These are phyloP conservation scores for Eucalyptus dawsonii DNA, from an alignment of 345 rosid species.

Conservation along the genomic window DNA sequence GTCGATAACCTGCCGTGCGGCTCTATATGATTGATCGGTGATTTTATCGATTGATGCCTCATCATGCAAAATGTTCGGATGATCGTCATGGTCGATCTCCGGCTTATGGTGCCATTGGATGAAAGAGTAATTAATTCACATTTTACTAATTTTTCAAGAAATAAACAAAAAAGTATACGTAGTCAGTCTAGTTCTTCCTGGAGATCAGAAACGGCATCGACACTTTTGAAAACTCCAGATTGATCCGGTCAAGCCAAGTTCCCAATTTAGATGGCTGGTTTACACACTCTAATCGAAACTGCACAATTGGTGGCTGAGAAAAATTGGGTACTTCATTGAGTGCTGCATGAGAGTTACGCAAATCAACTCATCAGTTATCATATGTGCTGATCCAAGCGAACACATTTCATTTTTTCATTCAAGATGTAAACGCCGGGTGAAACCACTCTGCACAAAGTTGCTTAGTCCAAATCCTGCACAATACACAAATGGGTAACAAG, in stretches of 20 bases:
- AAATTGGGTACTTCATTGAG: neutral
- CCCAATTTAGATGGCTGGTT: fast-evolving
- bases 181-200: fast-evolving
- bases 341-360: neutral
- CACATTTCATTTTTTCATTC: neutral
- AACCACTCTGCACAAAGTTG: neutral
- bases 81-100: too few species aligned
- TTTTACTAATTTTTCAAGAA: too few species aligned
- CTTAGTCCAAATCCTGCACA: too few species aligned
- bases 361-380: neutral
- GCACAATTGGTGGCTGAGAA: fast-evolving
- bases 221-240: fast-evolving
- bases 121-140: too few species aligned
- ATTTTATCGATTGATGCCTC: too few species aligned
- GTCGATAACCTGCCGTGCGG: too few species aligned
- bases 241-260: fast-evolving
- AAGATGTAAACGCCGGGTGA: neutral
- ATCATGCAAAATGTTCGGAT: too few species aligned
- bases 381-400: neutral
- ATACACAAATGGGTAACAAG: too few species aligned
- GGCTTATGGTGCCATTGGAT: fast-evolving
- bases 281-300: fast-evolving
- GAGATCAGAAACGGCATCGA: fast-evolving
- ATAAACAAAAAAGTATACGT: fast-evolving
- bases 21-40: too few species aligned